Evolutionary conservation across 352 stramenopile species (phyloP).

Genomic region (Phytophthora hibernalis): DNA sequence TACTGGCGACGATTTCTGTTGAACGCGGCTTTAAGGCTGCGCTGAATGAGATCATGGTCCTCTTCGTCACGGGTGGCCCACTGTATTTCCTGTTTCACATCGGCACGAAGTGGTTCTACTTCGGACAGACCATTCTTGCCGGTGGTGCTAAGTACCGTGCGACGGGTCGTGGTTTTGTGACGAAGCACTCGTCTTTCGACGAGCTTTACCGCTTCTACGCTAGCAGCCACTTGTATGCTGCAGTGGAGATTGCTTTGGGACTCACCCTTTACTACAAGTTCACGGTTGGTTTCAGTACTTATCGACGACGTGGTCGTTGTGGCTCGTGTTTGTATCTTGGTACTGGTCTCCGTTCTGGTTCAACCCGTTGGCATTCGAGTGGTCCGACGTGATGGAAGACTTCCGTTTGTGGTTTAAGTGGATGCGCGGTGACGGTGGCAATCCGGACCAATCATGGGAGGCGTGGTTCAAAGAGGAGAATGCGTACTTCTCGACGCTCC

Average conservation of each 20-base stretch:
- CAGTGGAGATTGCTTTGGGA: conserved; percentile 91
- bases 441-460: conserved; percentile 94
- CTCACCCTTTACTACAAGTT: conserved; percentile 96
- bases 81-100: conserved; percentile 99
- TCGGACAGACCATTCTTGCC: conserved; percentile 98
- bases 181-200: conserved; percentile 98
- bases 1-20: conserved; percentile 97
- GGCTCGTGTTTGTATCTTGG: conserved; percentile 89
- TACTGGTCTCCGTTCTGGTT: conserved; percentile 98
- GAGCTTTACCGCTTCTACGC: conserved; percentile 99
- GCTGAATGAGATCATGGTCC: conserved; percentile 93
- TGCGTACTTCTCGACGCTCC: conserved; percentile 91
- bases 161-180: conserved; percentile 98
- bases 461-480: conserved; percentile 97
- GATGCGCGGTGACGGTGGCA: conserved; percentile 94
- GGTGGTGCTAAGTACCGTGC: conserved; percentile 98
- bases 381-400: conserved; percentile 93
- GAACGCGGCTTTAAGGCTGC: conserved; percentile 97
- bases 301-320: conserved; percentile 97
- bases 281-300: conserved; percentile 96
- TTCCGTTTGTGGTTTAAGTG: conserved; percentile 92
- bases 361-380: conserved; percentile 98
- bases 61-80: conserved; percentile 97
- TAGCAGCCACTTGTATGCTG: conserved; percentile 97
- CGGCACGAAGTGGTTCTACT: conserved; percentile 99